A percentile compares a stretch with the other conserved stretches of the same genome.
Conservation (phyloP, 768 basidiomycete species). For the Heimioporus sp. region DNA sequence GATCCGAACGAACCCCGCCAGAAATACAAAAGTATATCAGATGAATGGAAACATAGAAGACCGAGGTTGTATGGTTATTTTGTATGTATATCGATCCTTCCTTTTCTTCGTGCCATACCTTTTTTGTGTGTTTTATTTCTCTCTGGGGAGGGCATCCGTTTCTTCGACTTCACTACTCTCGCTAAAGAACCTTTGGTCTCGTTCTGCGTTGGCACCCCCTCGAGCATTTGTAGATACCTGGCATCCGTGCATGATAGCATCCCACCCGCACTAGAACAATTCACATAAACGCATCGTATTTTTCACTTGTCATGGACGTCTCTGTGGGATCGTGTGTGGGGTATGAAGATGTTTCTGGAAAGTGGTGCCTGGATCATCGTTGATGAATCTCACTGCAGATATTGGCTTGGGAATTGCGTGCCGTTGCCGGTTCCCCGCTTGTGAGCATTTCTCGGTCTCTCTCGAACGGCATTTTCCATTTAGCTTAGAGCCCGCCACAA, state of each 20-base stretch:
- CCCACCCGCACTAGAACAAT: too few relatives aligned
- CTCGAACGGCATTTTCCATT: too few relatives aligned
- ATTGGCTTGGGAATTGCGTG: too few relatives aligned
- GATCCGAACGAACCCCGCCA: slow-evolving; percentile 6
- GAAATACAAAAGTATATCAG: not conserved
- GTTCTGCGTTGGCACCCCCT: slow-evolving; percentile 4
- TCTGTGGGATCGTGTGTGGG: too few relatives aligned
- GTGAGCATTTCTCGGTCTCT: too few relatives aligned
- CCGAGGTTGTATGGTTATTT: slow-evolving; percentile 28
- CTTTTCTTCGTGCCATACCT: slow-evolving; percentile 10
- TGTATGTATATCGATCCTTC: slow-evolving; percentile 30
- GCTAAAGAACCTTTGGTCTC: not conserved
- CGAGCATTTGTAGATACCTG: slow-evolving; percentile 20
- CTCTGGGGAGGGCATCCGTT: not conserved
- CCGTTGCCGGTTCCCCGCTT: too few relatives aligned
- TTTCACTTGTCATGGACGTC: too few relatives aligned
- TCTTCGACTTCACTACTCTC: not conserved
- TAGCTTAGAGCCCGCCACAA: too few relatives aligned
- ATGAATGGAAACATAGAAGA: slow-evolving; percentile 1
- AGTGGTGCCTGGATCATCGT: too few relatives aligned
- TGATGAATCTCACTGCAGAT: too few relatives aligned
- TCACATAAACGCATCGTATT: too few relatives aligned
- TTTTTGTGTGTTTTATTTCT: not conserved
- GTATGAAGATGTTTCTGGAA: too few relatives aligned
- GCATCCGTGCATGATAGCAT: slow-evolving; percentile 4